These are phyloP conservation scores for Glonium stellatum DNA, from an alignment of 495 filamentous ascomycete species.

Conservation along the genomic window DNA sequence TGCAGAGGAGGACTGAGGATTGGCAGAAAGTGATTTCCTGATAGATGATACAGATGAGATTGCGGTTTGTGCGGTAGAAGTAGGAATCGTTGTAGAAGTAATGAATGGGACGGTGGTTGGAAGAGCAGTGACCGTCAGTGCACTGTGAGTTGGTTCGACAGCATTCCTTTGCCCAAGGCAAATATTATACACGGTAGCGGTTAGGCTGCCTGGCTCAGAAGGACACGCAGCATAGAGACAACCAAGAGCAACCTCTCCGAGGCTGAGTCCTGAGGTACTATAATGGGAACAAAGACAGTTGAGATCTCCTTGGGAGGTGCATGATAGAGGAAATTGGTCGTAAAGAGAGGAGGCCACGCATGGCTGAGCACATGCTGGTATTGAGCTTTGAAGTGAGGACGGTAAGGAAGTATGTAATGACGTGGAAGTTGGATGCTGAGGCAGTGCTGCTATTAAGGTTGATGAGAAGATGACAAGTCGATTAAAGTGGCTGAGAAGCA, in stretches of 20 bases:
- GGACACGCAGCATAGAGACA: conserved; percentile 27
- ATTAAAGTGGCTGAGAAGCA: conserved; percentile 29
- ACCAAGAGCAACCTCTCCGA: conserved; percentile 26
- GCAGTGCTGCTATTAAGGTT: conserved; percentile 21
- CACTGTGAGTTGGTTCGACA: conserved; percentile 21
- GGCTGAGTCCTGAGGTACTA: conserved; percentile 22
- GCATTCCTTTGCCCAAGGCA: conserved; percentile 24
- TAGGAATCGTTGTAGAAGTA: conserved; percentile 1
- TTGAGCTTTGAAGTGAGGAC: conserved; percentile 11
- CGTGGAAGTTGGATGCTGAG: conserved; percentile 15
- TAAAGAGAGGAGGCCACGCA: conserved; percentile 18
- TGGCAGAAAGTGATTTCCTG: not conserved
- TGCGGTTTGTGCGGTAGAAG: not conserved
- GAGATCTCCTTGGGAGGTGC: conserved; percentile 17
- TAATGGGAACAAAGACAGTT: conserved; percentile 27
- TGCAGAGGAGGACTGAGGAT: not conserved
- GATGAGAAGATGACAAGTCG: conserved; percentile 25
- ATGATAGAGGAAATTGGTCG: conserved; percentile 16
- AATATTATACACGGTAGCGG: conserved; percentile 23
- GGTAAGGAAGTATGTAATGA: conserved; percentile 12
- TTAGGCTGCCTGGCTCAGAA: conserved; percentile 3
- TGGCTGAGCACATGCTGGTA: conserved; percentile 29
- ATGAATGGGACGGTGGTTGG: not conserved
- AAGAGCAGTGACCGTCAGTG: conserved; percentile 16
- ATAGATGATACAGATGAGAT: not conserved